These are phyloP conservation scores for Coniochaeta sp. DNA, from an alignment of 2,329 filamentous ascomycete species.

Conservation along the genomic window DNA sequence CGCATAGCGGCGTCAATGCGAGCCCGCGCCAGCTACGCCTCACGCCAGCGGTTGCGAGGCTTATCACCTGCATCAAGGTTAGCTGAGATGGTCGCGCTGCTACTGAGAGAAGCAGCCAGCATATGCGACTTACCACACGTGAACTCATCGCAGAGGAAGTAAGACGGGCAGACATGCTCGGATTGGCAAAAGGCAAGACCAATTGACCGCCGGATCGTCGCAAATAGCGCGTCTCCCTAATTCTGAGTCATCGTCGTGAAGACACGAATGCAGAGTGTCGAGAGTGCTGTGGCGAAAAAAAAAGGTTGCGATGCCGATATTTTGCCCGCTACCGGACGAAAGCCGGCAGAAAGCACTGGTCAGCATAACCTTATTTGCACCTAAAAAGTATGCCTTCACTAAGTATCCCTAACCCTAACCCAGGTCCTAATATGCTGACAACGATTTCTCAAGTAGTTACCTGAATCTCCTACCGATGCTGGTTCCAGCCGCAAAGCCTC, in stretches of 20 bases:
- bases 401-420: no score
- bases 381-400: no score
- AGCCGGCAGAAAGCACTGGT: no score
- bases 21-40: background rate
- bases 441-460: no score
- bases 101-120: background rate
- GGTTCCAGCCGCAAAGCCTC: no score
- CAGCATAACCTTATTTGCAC: no score
- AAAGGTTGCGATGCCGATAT: no score
- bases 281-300: background rate
- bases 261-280: background rate
- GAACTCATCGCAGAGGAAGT: background rate
- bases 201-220: background rate
- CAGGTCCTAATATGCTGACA: no score
- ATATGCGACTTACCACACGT: background rate
- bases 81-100: background rate
- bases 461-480: no score
- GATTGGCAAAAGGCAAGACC: background rate
- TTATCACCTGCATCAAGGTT: background rate
- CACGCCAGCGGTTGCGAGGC: background rate
- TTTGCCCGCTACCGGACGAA: no score
- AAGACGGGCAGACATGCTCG: background rate
- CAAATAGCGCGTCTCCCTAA: background rate
- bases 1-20: background rate
- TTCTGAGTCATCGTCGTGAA: slow-evolving; percentile 1